Base-by-base conservation (phyloP, 176 grass and related monocot species). In the Thalia dealbata region DNA sequence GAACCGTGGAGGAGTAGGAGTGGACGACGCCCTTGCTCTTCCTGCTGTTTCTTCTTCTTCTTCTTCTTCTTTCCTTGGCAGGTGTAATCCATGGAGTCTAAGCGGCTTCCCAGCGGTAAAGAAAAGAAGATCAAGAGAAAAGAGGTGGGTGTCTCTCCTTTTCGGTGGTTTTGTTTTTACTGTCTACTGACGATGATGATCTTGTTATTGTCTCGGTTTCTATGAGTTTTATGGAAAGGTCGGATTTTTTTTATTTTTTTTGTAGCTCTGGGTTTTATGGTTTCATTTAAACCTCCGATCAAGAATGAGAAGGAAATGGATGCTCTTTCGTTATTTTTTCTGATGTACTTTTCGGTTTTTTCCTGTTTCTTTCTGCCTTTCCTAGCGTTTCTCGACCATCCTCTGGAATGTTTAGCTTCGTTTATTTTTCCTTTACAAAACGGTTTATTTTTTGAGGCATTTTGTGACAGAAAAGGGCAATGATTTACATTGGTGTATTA, bases 101-200 rank as follows among this genome's bases (percentile, higher is more conserved):
- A 45, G 42, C 65, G 72, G 56, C 45, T 45, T 35, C 54, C 42
- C 7, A 85, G 73, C 56, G 66, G 78, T 29, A 85, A 81, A 66
- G 83, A 77, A 59, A 85, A 85, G 83, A 85, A 66, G 73, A 58
- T 85, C 21, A 77, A 48, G 55, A 74, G 83, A 41, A 85, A 85
- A 72, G 78, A 85, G 83, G 64, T 73, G 78, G 78, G 64, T 73
- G 26, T 7, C 0, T 62, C 14, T 52, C 43, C 1, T 75, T 26
- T 54, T 23, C 25, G 14, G 21, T 15, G 43, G 6, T 69, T 25
- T 50, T 59, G 59, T 27, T 63, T 48, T 60, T 38, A 38, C 0
- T 70, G 48, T 64, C 3, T 78, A 14, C 16, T 10, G 24, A 45
- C 25, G 16, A 15, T 4, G 3, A 10, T 64, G 78, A 14, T 51